Base-by-base conservation (phyloP, 108 stramenopile species). In the Cyclotella sp. region DNA sequence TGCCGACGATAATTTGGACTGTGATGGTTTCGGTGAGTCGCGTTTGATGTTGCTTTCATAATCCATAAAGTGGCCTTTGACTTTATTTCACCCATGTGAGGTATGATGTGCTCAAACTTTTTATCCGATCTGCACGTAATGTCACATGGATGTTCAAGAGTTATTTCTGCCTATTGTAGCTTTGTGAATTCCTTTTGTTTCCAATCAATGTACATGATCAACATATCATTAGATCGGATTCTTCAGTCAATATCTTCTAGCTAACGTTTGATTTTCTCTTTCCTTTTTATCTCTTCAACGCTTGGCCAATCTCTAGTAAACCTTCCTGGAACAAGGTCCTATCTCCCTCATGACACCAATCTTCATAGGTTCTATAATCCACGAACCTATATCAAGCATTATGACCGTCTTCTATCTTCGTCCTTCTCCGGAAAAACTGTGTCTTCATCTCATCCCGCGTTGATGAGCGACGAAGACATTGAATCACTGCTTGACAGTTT, bases 311-410 rank as follows among this genome's bases (percentile, higher is more conserved):
- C 26, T 15, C 27, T 19, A 85, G 84, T 89, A 14, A 66, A 83
- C 40, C 72, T 89, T 11, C 79, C 84, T 13, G 89, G 89, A 52
- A 21, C 68, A 24, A 73, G 53, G 3, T 70, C 84, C 8, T 85
- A 79, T 78, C 78, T 87, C 26, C 86, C 84, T 11, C 76, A 87
- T 52, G 79, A 89, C 34, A 85, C 79, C 60, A 66, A 61, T 39
- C 71, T 89, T 26, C 86, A 87, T 68, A 75, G 86, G 28, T 89
- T 89, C 68, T 89, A 77, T 60, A 87, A 86, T 16, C 81, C 81
- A 14, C 59, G 78, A 43, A 77, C 77, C 19, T 89, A 89, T 64
- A 78, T 89, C 81, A 43, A 75, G 13, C 89, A 89, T 68, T 89
- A 89, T 54, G 72, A 73, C 14, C 66, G 77, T 9, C 73, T 89